A percentile compares a stretch with the other conserved stretches of the same genome.
Conservation (phyloP, 176 grass and related monocot genomes). For the Dendrocalamus sinicus region DNA sequence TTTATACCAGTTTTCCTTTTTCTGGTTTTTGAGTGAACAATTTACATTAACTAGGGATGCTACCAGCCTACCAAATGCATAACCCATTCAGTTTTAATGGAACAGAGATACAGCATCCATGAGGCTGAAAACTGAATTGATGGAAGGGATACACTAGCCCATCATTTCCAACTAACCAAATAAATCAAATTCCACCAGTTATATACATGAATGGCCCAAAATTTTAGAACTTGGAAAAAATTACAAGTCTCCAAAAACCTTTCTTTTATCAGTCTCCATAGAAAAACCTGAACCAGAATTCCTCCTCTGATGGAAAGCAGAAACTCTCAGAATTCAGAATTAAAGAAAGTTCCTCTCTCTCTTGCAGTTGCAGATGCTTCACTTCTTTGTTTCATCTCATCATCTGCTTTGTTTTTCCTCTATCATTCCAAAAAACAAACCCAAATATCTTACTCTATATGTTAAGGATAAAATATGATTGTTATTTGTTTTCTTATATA, state of each 20-base stretch:
- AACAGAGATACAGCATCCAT: conserved; percentile 37
- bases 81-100: conserved; percentile 42
- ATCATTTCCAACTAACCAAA: conserved; percentile 29
- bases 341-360: background rate
- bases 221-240: background rate
- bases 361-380: background rate
- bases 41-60: conserved; percentile 43
- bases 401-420: background rate
- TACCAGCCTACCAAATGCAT: conserved; percentile 32
- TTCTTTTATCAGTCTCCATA: background rate
- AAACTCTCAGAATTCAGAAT: background rate
- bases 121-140: conserved; percentile 23
- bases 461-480: no score
- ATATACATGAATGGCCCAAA: background rate
- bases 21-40: background rate
- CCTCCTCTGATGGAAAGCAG: background rate
- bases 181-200: background rate
- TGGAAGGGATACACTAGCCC: background rate
- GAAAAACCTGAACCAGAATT: background rate
- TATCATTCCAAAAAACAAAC: background rate
- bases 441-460: background rate
- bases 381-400: background rate
- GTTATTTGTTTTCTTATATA: no score
- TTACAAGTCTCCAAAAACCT: background rate
- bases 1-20: background rate